A percentile compares a stretch with the other conserved stretches of the same genome.
Conservation (phyloP, 305 asterid species). For the Fraxinus sp. region DNA sequence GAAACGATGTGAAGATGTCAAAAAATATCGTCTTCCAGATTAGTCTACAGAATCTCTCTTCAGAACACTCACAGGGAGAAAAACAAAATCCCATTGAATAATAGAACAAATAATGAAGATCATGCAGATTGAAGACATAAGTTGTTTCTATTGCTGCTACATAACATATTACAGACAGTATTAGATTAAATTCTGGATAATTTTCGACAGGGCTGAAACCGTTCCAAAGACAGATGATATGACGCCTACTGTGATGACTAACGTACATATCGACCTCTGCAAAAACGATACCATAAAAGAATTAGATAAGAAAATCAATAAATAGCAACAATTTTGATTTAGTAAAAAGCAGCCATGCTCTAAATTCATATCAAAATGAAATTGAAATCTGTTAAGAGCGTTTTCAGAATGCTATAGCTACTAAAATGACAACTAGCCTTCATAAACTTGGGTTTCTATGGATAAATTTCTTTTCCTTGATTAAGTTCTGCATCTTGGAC, state of each 20-base stretch:
- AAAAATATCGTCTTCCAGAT: neutral
- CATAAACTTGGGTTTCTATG: neutral
- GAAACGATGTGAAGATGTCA: neutral
- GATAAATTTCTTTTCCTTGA: neutral
- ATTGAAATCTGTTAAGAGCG: neutral
- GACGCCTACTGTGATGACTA: slow-evolving; percentile 58
- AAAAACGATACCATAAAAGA: neutral
- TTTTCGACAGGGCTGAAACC: slow-evolving; percentile 66
- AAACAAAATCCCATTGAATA: neutral
- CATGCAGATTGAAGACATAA: neutral
- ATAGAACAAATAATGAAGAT: neutral
- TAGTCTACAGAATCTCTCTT: neutral
- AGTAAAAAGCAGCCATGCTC: neutral
- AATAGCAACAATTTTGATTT: neutral
- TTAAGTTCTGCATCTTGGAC: neutral
- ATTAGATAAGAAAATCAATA: neutral
- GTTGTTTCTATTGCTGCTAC: neutral
- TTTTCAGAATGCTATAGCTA: neutral
- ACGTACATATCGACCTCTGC: slow-evolving; percentile 52
- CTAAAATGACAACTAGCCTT: neutral
- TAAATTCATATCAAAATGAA: neutral
- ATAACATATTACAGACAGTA: slow-evolving; percentile 8
- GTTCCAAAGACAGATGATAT: slow-evolving; percentile 63
- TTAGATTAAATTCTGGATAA: slow-evolving; percentile 49
- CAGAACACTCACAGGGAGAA: neutral